A percentile compares a stretch with the other conserved stretches of the same genome.
phyloP scores from a whole-genome alignment of 805 yeast species.

The Myxozyma neotropica region DNA sequence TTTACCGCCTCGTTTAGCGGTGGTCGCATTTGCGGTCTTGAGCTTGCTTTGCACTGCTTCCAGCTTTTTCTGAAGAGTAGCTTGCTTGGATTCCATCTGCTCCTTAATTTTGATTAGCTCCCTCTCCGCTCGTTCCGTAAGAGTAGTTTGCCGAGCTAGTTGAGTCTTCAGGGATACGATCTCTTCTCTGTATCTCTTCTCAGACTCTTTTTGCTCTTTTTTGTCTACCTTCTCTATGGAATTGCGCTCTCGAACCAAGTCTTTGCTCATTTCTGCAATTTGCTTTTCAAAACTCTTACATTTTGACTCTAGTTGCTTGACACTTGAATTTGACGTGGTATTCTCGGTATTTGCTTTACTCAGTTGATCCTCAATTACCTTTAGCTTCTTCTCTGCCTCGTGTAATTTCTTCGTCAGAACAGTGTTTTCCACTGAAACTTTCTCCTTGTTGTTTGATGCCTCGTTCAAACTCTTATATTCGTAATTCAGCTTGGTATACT shows the following conservation, averaged over 20 bases:
- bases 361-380: not conserved
- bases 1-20: not conserved
- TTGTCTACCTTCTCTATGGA: conserved; percentile 13
- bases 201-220: conserved; percentile 7
- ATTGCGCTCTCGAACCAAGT: not conserved
- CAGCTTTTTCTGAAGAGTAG: conserved; percentile 19
- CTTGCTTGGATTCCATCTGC: conserved; percentile 14
- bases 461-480: not conserved
- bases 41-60: conserved; percentile 18
- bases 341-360: not conserved
- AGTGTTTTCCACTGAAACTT: not conserved
- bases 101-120: conserved; percentile 16
- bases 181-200: conserved; percentile 18
- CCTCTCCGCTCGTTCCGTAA: conserved; percentile 17
- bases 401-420: conserved; percentile 5
- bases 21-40: conserved; percentile 2
- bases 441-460: not conserved
- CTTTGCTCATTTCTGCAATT: not conserved
- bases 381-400: not conserved
- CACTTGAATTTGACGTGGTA: not conserved
- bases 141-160: conserved; percentile 13
- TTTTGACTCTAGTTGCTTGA: conserved; percentile 12
- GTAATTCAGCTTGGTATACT: not conserved
- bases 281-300: conserved; percentile 13
- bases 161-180: conserved; percentile 9